These are phyloP conservation scores for Metahyphopichia silvanorum DNA, from an alignment of 805 yeast genomes.

Conservation along the genomic window DNA sequence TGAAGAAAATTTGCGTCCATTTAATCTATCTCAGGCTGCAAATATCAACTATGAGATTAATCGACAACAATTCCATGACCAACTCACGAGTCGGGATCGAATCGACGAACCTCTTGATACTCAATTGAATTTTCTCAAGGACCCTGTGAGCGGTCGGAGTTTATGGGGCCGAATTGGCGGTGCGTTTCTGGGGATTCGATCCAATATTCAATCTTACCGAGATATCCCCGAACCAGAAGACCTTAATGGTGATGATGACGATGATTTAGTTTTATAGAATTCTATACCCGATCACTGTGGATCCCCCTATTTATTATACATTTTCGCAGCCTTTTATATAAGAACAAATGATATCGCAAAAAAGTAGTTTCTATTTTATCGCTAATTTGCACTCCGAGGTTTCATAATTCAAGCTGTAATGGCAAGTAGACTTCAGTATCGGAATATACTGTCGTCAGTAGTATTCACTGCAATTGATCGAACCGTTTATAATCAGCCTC, in stretches of 20 bases:
- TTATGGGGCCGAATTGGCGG: constrained; percentile 28
- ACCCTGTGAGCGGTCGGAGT: constrained; percentile 1
- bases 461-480: constrained; percentile 26
- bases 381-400: too few species aligned
- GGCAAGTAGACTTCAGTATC: too few species aligned
- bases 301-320: too few species aligned
- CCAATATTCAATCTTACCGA: too few species aligned
- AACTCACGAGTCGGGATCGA: constrained; percentile 9
- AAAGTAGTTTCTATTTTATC: too few species aligned
- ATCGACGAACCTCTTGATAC: constrained; percentile 6
- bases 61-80: constrained; percentile 20
- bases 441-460: constrained; percentile 17
- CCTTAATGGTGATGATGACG: too few species aligned
- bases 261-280: too few species aligned
- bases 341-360: too few species aligned
- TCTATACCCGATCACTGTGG: too few species aligned
- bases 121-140: constrained; percentile 5
- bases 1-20: constrained; percentile 20
- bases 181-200: constrained; percentile 6
- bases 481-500: constrained; percentile 7
- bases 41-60: constrained; percentile 26
- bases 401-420: too few species aligned
- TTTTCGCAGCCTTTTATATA: too few species aligned
- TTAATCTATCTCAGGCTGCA: constrained; percentile 22
- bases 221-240: too few species aligned